Conservation (phyloP, 2,329 filamentous ascomycete species). For the Dothideomycetes sp. region DNA sequence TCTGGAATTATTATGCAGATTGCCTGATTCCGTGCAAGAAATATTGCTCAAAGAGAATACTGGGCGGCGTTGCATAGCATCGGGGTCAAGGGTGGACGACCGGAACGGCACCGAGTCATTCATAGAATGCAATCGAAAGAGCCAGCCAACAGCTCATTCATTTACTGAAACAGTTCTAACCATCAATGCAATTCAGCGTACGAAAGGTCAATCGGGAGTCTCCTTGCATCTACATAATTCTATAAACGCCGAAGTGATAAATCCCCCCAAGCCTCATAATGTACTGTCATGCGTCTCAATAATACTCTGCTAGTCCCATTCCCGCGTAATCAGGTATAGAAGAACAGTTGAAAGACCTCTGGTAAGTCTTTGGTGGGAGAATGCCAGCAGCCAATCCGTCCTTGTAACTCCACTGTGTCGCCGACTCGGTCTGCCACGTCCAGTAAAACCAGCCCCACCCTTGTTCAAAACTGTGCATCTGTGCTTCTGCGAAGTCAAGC, state of each 20-base stretch:
- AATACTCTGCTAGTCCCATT: constrained; percentile 33
- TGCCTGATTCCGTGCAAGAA: too few species aligned
- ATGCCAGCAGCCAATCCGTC: constrained; percentile 66
- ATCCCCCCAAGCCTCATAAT: too few species aligned
- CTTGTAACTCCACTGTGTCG: constrained; percentile 87
- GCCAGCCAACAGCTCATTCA: not conserved
- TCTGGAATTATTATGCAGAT: not conserved
- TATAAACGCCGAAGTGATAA: too few species aligned
- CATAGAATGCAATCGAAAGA: not conserved
- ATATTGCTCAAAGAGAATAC: not conserved
- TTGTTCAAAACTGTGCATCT: constrained; percentile 89
- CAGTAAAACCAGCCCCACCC: constrained; percentile 99
- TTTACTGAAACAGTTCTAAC: too few species aligned
- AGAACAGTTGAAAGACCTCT: constrained; percentile 32
- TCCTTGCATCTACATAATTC: too few species aligned
- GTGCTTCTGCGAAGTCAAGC: constrained; percentile 82
- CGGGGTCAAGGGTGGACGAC: not conserved
- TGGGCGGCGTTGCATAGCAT: not conserved
- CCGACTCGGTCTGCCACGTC: constrained; percentile 88
- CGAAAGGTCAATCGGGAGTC: too few species aligned
- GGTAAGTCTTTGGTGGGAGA: constrained; percentile 47
- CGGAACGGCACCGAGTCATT: not conserved
- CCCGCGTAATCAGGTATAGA: constrained; percentile 28
- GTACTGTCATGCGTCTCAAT: constrained; percentile 20
- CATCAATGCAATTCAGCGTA: too few species aligned